Base-by-base conservation (phyloP, 2,329 filamentous ascomycete species). In the Sporothrix schenckii region DNA sequence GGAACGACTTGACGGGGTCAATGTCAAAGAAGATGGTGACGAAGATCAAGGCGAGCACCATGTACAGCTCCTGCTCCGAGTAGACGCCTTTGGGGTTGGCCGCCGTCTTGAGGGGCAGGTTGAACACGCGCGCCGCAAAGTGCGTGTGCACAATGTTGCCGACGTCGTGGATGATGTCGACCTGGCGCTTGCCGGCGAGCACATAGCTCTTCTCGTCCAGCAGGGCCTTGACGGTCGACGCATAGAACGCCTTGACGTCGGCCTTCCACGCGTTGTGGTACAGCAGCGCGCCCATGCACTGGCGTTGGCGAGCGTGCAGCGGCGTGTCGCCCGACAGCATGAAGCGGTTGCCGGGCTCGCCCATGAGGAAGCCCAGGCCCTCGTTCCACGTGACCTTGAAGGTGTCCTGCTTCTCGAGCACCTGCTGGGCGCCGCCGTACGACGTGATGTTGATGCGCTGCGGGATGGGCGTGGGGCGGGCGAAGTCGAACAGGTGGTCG, bases 151-250 rank as follows among this genome's bases (percentile, higher is more conserved):
- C 85, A 34, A 91, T 79, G 76, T 92, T 92, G 34, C 87, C 89
- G 0, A 92, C 85, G 69, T 92, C 89, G 30, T 89, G 86, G 11
- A 92, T 81, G 4, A 94, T 83, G 74, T 95, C 92, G 53, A 93
- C 85, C 76, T 92, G 89, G 68, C 86, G 86, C 69, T 84, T 83
- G 10, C 85, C 85, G 0, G 78, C 80, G 39, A 94, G 83, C 70
- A 83, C 85, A 78, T 88, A 91, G 56, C 86, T 87, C 77, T 92
- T 91, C 39, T 88, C 83, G 0, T 81, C 77, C 24, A 96, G 82
- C 2, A 95, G 82, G 39, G 85, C 80, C 66, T 87, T 80, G 0
- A 87, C 89, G 16, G 86, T 88, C 44, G 86, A 81, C 13, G 88
- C 83, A 77, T 91, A 93, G 76, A 93, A 93, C 0, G 81, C 79